A percentile compares a stretch with the other conserved stretches of the same genome.
These are phyloP conservation scores for Lachnellula subtilissima DNA, from an alignment of 2,329 filamentous ascomycete genomes.

Conservation along the genomic window DNA sequence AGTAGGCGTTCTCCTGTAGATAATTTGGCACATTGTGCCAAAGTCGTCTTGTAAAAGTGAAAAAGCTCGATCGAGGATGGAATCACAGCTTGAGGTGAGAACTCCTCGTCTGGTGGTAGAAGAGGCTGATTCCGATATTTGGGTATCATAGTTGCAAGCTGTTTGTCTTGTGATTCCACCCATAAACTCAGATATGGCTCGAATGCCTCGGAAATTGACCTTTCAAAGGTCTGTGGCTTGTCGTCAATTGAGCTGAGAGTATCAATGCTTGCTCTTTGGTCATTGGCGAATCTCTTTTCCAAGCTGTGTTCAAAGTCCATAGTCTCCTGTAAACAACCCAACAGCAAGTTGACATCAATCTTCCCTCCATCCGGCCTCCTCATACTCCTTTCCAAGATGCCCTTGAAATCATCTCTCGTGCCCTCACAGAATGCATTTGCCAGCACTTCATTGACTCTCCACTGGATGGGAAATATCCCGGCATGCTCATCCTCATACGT, in stretches of 20 bases:
- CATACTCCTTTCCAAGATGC: constrained; percentile 84
- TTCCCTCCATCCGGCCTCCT: constrained; percentile 70
- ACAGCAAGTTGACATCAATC: constrained; percentile 81
- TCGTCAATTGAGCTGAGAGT: constrained; percentile 78
- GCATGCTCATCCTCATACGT: constrained; percentile 93
- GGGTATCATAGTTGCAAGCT: constrained; percentile 77
- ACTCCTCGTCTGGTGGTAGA: constrained; percentile 81
- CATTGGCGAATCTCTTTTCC: constrained; percentile 74
- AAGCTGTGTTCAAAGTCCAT: constrained; percentile 93
- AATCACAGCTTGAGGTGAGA: constrained; percentile 83
- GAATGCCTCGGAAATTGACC: constrained; percentile 92
- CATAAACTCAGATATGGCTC: constrained; percentile 95
- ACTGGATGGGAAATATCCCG: constrained; percentile 76
- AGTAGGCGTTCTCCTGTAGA: constrained; percentile 84
- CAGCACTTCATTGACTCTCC: constrained; percentile 86
- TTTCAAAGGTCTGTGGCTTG: constrained; percentile 72
- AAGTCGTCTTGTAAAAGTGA: constrained; percentile 88
- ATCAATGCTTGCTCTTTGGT: constrained; percentile 77
- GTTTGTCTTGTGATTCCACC: constrained; percentile 93
- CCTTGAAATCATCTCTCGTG: constrained; percentile 91
- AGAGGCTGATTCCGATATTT: constrained; percentile 82
- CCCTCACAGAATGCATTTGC: constrained; percentile 93
- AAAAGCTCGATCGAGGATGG: constrained; percentile 94
- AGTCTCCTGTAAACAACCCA: constrained; percentile 90
- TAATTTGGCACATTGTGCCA: constrained; percentile 93